Evolutionary conservation across 2,329 filamentous ascomycete species (phyloP), one percentile per base, ranked within the genome.

Genomic region (Claviceps paspali): DNA sequence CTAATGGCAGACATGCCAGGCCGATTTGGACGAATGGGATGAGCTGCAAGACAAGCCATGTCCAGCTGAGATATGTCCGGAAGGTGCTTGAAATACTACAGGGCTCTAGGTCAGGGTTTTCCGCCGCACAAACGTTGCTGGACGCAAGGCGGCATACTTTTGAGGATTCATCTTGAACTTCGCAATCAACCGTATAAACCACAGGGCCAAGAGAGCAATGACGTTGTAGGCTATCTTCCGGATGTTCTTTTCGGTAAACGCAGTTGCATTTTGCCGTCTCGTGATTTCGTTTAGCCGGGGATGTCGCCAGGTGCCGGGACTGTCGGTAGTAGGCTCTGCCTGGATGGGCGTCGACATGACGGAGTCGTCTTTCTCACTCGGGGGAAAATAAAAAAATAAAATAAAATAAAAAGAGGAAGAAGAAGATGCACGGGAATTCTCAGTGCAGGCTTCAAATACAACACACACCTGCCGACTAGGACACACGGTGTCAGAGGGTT

Each of bases 211-310:
- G 5, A 63, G 45, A 5, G 76, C 65, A 8, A 56, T 60, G 2
- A 69, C 55, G 55, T 92, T 94, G 59, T 78, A 75, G 22, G 75
- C 53, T 36, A 93, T 75, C 37, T 68, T 72, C 42, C 67, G 71
- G 34, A 91, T 61, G 46, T 94, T 88, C 53, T 73, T 73, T 48
- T 87, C 77, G 39, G 78, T 76, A 55, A 96, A 94, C 33, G 70
- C 82, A 11, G 77, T 76, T 15, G 78, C 79, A 55, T 83, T 79
- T 53, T 86, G 82, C 36, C 91, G 77, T 44, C 73, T 72, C 12
- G 82, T 76, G 53, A 98, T 92, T 60, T 96, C 88, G 50, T 85
- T 72, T 45, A 95, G 70, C 44, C 80, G 77, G 24, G 91, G 91
- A 56, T 98, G 91, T 52, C 78, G 75, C 88, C 91, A 98, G 53